Conservation (phyloP, 2,329 filamentous ascomycete species). For the Cytospora mali region DNA sequence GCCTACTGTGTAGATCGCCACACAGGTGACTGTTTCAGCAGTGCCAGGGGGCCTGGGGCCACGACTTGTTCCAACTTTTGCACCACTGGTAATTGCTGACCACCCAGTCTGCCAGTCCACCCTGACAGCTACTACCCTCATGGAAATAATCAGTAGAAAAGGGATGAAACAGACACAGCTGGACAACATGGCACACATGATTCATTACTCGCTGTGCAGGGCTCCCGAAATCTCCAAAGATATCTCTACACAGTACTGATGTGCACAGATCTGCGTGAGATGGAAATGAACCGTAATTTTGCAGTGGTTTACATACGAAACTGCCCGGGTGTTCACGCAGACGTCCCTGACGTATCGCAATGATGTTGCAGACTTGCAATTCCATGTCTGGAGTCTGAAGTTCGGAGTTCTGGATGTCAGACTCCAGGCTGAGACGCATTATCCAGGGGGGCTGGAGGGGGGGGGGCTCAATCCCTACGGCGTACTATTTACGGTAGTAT, state of each 20-base stretch:
- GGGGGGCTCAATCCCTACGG: neutral
- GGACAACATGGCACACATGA: too few species aligned
- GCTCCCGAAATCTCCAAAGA: neutral
- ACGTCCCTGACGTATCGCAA: too few species aligned
- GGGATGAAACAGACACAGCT: constrained; percentile 23
- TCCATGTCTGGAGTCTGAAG: neutral
- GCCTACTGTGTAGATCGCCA: neutral
- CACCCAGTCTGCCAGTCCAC: too few species aligned
- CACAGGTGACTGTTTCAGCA: neutral
- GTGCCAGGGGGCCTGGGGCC: too few species aligned
- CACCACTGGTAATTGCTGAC: constrained; percentile 6
- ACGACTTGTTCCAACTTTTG: constrained; percentile 16
- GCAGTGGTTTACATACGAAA: neutral
- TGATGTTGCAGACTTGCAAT: neutral
- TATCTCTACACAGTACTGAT: neutral
- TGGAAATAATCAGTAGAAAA: constrained; percentile 2
- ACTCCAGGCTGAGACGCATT: too few species aligned
- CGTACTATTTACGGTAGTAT: too few species aligned
- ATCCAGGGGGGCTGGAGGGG: too few species aligned
- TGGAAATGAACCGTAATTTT: neutral
- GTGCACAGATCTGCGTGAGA: neutral
- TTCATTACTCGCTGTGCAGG: neutral
- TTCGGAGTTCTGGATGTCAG: too few species aligned
- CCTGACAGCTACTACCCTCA: neutral
- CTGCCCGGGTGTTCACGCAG: too few species aligned